Percentiles rank a stretch among this genome's conserved stretches.
These are phyloP conservation scores for Cercospora janseana DNA, from an alignment of 2,329 filamentous ascomycete genomes.

Conservation along the genomic window DNA sequence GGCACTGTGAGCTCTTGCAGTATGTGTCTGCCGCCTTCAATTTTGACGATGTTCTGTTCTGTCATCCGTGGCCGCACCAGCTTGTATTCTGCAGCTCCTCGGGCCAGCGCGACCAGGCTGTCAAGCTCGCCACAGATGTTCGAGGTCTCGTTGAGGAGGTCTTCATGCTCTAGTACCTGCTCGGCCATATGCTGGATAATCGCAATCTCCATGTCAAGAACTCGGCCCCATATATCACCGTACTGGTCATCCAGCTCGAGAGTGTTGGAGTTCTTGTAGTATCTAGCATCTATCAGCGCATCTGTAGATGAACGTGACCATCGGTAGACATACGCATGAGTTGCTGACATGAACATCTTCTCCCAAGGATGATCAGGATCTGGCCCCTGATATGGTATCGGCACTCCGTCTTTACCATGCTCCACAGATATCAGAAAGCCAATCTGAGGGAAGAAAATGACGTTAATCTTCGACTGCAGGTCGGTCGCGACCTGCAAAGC, in stretches of 20 bases:
- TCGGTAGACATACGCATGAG: slow-evolving; percentile 46
- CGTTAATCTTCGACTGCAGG: slow-evolving; percentile 60
- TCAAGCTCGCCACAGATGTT: slow-evolving; percentile 85
- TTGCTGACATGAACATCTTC: slow-evolving; percentile 68
- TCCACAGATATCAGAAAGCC: slow-evolving; percentile 81
- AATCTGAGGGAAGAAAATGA: slow-evolving; percentile 86
- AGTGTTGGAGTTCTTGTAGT: slow-evolving; percentile 86
- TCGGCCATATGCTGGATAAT: slow-evolving; percentile 76
- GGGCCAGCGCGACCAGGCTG: slow-evolving; percentile 74
- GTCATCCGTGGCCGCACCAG: slow-evolving; percentile 70
- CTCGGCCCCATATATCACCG: slow-evolving; percentile 80
- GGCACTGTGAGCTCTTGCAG: slow-evolving; percentile 81
- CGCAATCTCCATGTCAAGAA: slow-evolving; percentile 86
- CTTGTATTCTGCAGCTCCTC: slow-evolving; percentile 71
- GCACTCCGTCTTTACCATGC: slow-evolving; percentile 57
- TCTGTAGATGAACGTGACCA: neutral
- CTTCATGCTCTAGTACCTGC: slow-evolving; percentile 66
- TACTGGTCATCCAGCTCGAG: slow-evolving; percentile 74
- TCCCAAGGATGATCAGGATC: slow-evolving; percentile 65
- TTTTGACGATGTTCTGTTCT: slow-evolving; percentile 65
- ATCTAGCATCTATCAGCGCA: slow-evolving; percentile 40
- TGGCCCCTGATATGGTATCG: slow-evolving; percentile 60
- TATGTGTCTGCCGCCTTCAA: slow-evolving; percentile 77
- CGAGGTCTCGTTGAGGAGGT: slow-evolving; percentile 65
- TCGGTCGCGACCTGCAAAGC: slow-evolving; percentile 61